Conservation (phyloP, 2,329 filamentous ascomycete genomes). For the Aspergillus aculeatinus region DNA sequence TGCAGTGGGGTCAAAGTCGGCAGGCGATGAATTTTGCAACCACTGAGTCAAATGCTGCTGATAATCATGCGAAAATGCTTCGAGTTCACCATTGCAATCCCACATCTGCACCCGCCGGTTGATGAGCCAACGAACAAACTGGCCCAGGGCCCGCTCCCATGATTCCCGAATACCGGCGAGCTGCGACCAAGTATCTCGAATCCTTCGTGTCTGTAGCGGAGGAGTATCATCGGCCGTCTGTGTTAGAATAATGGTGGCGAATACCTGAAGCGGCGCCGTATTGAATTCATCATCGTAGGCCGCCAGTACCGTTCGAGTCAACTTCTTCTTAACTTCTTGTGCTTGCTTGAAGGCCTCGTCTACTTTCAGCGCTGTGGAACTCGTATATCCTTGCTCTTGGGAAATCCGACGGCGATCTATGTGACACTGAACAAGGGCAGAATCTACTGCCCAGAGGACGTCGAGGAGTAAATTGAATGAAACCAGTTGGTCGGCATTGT, state of each 20-base stretch:
- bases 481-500: constrained; percentile 28
- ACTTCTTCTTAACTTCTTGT: constrained; percentile 20
- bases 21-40: constrained; percentile 23
- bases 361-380: constrained; percentile 13
- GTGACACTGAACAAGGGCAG: constrained; percentile 34
- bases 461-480: constrained; percentile 37
- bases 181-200: constrained; percentile 21
- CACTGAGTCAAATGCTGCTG: constrained; percentile 32
- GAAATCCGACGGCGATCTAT: constrained; percentile 31
- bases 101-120: constrained; percentile 28
- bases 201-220: constrained; percentile 21
- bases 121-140: constrained; percentile 27
- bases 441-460: constrained; percentile 36
- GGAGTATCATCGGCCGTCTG: constrained; percentile 19
- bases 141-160: constrained; percentile 18
- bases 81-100: constrained; percentile 28
- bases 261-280: constrained; percentile 19
- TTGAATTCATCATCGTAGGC: constrained; percentile 24
- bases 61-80: constrained; percentile 25
- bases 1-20: constrained; percentile 6
- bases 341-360: constrained; percentile 21
- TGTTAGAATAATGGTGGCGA: constrained; percentile 22
- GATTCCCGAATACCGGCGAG: constrained; percentile 17
- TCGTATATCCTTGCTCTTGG: constrained; percentile 22
- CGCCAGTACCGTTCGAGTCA: constrained; percentile 22